Percentiles rank a stretch among this genome's conserved stretches.
Conservation (phyloP, 78 protist genomes). For the Dictyostelium capitatum region DNA sequence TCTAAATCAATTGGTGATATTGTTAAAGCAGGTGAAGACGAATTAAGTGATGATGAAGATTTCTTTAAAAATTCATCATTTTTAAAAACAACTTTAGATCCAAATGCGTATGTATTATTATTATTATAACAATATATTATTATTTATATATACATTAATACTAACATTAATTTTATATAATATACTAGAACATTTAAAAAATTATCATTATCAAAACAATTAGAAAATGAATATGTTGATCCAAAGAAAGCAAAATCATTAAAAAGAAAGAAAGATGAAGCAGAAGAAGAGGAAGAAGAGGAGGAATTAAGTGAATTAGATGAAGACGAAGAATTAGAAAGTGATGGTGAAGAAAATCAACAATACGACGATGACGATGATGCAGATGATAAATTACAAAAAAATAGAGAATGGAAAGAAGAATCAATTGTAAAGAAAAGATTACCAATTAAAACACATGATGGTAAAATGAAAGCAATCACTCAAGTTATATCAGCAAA, state of each 20-base stretch:
- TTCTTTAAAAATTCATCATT: conserved; percentile 31
- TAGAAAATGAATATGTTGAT: conserved; percentile 40
- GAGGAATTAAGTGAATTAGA: conserved; percentile 1
- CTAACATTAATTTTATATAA: too few relatives aligned
- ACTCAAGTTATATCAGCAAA: conserved; percentile 32
- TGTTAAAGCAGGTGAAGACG: conserved; percentile 18
- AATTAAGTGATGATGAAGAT: conserved; percentile 29
- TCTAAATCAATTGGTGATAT: neutral
- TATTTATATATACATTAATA: too few relatives aligned
- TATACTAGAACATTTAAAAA: conserved; percentile 4
- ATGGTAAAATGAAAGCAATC: conserved; percentile 52
- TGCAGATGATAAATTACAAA: neutral
- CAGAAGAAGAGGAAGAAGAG: conserved; percentile 15
- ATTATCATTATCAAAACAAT: conserved; percentile 37
- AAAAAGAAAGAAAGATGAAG: neutral
- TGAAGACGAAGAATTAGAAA: conserved; percentile 19
- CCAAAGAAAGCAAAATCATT: neutral
- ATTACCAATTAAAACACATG: conserved; percentile 49
- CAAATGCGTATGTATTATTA: conserved; percentile 31
- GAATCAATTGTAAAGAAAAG: conserved; percentile 46
- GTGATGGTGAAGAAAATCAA: conserved; percentile 14
- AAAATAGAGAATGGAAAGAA: conserved; percentile 20
- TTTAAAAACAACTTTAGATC: neutral
- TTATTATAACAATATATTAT: neutral
- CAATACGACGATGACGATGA: neutral